Evolutionary conservation across 2,329 filamentous ascomycete genomes (phyloP), one percentile per base, ranked within the genome.

Genomic region (Alternaria viburni): DNA sequence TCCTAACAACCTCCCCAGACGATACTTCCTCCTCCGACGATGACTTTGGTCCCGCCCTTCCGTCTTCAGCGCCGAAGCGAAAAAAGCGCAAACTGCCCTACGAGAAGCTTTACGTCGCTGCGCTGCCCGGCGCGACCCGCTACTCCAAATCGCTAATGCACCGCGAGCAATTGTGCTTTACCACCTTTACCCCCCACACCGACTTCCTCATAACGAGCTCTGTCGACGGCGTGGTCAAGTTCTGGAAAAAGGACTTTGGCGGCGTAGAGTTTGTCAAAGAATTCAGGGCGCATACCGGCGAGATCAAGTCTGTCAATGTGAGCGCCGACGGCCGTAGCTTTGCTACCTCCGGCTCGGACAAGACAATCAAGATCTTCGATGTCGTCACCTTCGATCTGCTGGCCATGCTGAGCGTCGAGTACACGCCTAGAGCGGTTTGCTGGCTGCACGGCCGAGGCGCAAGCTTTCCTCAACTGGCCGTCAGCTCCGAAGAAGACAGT

Each of bases 111-210:
- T 98, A 97, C 81, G 85, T 98, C 67, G 92, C 93, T 62, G 95
- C 96, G 43, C 87, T 99, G 41, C 96, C 96, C 88, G 54, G 92
- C 93, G 19, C 75, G 86, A 41, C 67, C 28, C 91, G 93, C 49
- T 99, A 99, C 82, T 97, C 92, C 62, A 97, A 94, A 77, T 98
- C 96, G 49, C 85, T 99, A 75, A 99, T 99, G 96, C 96, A 99
- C 86, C 94, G 95, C 82, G 96, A 99, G 71, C 93, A 97, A 81
- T 83, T 99, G 54, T 88, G 91, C 61, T 98, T 94, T 74, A 88
- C 93, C 67, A 96, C 90, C 12, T 90, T 97, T 79, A 97, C 96
- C 1, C 94, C 94, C 1, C 84, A 91, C 63, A 97, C 95, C 63
- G 96, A 98, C 71, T 99, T 99, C 77, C 85, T 99, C 41, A 96